Percentiles rank a stretch among this genome's conserved stretches.
Evolutionary conservation across 306 rosid genomes (phyloP).

Genomic region (Pterocarpus santalinus): DNA sequence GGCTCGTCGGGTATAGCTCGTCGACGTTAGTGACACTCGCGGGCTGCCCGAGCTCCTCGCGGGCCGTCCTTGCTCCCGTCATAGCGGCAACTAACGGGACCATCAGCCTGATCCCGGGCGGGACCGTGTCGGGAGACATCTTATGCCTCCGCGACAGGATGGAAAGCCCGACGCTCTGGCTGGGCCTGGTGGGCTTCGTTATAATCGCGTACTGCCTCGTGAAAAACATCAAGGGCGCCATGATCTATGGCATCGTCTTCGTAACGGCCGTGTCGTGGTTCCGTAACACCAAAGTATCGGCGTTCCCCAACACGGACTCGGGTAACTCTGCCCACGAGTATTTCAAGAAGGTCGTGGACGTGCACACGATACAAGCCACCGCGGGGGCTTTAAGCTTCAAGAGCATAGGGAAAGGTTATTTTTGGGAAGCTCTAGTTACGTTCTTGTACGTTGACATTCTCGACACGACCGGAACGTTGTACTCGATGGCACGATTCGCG

Average conservation of each 20-base stretch:
- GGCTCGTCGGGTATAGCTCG: slow-evolving; percentile 76
- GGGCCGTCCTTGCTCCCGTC: slow-evolving; percentile 77
- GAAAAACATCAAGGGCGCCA: slow-evolving; percentile 84
- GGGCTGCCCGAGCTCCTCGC: slow-evolving; percentile 73
- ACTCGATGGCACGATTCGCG: slow-evolving; percentile 95
- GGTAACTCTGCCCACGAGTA: slow-evolving; percentile 72
- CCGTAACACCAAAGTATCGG: slow-evolving; percentile 80
- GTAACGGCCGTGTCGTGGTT: slow-evolving; percentile 95
- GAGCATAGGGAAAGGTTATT: slow-evolving; percentile 61
- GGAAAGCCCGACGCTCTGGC: slow-evolving; percentile 97
- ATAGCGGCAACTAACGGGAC: slow-evolving; percentile 69
- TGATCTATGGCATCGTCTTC: slow-evolving; percentile 90
- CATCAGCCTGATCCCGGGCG: slow-evolving; percentile 61
- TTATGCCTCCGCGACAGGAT: slow-evolving; percentile 67
- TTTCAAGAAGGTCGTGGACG: slow-evolving; percentile 84
- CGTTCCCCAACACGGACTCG: slow-evolving; percentile 64
- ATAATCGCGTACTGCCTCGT: slow-evolving; percentile 81
- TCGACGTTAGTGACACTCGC: slow-evolving; percentile 80
- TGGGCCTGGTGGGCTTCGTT: slow-evolving; percentile 83
- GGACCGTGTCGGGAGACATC: slow-evolving; percentile 68
- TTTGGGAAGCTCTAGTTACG: slow-evolving; percentile 93
- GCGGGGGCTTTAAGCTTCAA: slow-evolving; percentile 89
- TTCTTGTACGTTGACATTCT: slow-evolving; percentile 89
- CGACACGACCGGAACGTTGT: slow-evolving; percentile 88
- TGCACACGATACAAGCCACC: slow-evolving; percentile 75